Base-by-base conservation (phyloP, 2,329 filamentous ascomycete species). In the Claviceps pusilla region DNA sequence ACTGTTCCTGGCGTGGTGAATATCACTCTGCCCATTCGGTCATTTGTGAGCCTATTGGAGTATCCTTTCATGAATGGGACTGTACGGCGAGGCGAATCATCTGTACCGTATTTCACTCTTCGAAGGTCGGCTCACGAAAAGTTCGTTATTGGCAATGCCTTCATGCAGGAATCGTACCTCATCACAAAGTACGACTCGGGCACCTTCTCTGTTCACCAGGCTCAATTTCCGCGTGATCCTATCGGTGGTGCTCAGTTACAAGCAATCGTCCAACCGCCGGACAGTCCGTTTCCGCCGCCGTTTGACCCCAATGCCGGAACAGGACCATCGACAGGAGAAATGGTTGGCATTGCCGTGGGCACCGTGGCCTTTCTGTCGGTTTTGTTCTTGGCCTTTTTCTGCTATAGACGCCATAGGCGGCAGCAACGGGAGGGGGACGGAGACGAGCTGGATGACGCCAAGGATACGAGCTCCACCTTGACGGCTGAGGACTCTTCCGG, bases 111-210 rank as follows among this genome's bases (percentile, higher is more conserved):
- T 62, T 87, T 88, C 56, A 83, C 84, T 3, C 71, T 89, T 52
- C 76, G 79, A 60, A 76, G 77, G 56, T 71, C 78, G 11, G 62
- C 73, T 24, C 73, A 77, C 55, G 73, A 74, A 41, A 71, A 71
- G 14, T 74, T 79, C 64, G 76, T 83, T 12, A 74, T 88, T 41
- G 85, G 85, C 7, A 75, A 83, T 39, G 76, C 79, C 0, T 87
- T 88, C 59, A 68, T 89, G 53, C 85, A 88, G 63, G 84, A 88
- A 65, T 77, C 83, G 2, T 82, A 82, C 56, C 65, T 82, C 6
- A 72, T 79, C 37, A 78, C 74, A 31, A 75, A 74, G 58, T 82
- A 80, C 60, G 79, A 82, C 57, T 71, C 71, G 41, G 69, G 66
- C 16, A 64, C 65, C 12, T 82, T 80, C 62, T 77, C 76, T 1